phyloP scores from a whole-genome alignment of 129 eudicot species.

The Arctium minus region DNA sequence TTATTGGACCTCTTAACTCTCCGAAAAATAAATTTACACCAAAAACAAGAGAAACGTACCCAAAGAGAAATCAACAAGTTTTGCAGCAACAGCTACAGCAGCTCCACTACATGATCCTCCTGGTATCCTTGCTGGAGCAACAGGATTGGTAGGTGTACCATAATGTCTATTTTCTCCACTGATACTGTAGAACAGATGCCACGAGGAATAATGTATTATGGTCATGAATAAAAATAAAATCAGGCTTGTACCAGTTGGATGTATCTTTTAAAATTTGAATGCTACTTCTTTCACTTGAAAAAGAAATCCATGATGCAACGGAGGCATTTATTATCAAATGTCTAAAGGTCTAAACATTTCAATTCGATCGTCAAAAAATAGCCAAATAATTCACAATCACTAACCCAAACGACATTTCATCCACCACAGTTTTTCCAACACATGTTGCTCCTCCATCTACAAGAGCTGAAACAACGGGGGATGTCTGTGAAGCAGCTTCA shows the following conservation, averaged over 20 bases:
- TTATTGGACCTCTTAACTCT: not conserved
- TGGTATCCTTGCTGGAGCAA: conserved; percentile 66
- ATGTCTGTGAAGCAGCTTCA: conserved; percentile 69
- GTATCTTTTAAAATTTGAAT: not conserved
- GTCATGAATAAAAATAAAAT: not conserved
- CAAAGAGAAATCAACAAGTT: conserved; percentile 75
- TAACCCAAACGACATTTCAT: conserved; percentile 88
- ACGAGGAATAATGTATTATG: not conserved
- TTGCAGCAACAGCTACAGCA: conserved; percentile 94
- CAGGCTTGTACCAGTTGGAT: not conserved
- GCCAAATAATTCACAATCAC: conserved; percentile 6
- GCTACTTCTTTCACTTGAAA: not conserved
- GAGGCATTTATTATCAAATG: not conserved
- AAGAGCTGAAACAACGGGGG: conserved; percentile 69
- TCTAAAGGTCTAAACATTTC: not conserved
- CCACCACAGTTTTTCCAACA: conserved; percentile 78
- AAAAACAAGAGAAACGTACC: conserved; percentile 42
- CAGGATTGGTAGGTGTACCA: conserved; percentile 80
- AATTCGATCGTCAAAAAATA: not conserved
- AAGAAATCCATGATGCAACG: not conserved
- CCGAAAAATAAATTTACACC: not conserved
- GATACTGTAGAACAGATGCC: conserved; percentile 42
- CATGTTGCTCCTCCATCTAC: conserved; percentile 98
- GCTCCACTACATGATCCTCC: conserved; percentile 98
- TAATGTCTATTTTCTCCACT: conserved; percentile 87